Evolutionary conservation across 257 asterid species (phyloP), one percentile per base, ranked within the genome.

Genomic region (Solanum piurae): DNA sequence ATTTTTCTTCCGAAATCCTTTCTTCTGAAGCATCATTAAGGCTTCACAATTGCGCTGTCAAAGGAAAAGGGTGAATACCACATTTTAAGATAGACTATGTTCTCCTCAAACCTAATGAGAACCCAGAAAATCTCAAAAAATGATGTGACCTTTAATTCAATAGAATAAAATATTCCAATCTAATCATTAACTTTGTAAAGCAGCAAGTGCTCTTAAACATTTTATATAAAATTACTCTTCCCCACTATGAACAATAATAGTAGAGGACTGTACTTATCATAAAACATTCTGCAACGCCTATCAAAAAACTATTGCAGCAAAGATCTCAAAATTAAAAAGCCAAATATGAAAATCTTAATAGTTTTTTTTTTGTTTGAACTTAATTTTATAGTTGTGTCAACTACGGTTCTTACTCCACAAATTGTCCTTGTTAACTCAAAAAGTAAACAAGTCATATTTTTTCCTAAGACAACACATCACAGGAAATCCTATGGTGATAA

Each of bases 1-100:
- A 90, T 94, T 96, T 91, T 91, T 94, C 91, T 95, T 96, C 90
- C 92, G 95, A 85, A 96, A 92, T 23, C 99, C 99, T 92, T 93
- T 96, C 95, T 94, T 96, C 88, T 95, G 97, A 79, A 96, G 99
- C 98, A 94, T 95, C 99, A 96, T 96, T 79, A 96, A 91, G 87
- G 99, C 99, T 91, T 96, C 99, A 92, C 99, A 96, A 86, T 96
- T 96, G 74, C 99, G 98, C 99, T 96, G 98, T 93, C 91, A 87
- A 88, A 89, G 86, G 23, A 7, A n/a, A 73, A 23, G 52, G 87
- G 87, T 87, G 89, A 83, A 86, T 88, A 49, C 31, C 71, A 82
- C 71, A 82, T 82, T 49, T 37, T 49, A 82, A 49, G 86, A 82
- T 49, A 82, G 44, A 29, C 37, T 18, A 82, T 49, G 25, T 49